A percentile compares a stretch with the other conserved stretches of the same genome.
These are phyloP conservation scores for Mycena leptocephala DNA, from an alignment of 768 basidiomycete species.

Conservation along the genomic window DNA sequence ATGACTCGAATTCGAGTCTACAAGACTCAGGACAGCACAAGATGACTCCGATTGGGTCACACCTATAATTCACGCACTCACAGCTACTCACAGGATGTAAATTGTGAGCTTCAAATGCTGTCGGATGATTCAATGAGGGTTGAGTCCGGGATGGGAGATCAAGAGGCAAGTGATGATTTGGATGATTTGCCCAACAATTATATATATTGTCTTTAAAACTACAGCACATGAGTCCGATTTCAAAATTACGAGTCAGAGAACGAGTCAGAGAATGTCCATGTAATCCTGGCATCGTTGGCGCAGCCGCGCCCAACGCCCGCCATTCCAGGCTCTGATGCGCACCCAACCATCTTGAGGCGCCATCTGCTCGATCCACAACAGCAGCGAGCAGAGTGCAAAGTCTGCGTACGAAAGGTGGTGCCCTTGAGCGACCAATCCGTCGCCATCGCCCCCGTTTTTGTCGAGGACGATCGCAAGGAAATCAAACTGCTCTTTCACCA, in stretches of 20 bases:
- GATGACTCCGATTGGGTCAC: no score
- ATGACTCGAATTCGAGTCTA: no score
- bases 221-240: no score
- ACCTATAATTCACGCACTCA: no score
- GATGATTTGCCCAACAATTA: no score
- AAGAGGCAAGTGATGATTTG: no score
- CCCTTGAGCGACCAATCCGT: slow-evolving; percentile 65
- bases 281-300: slow-evolving; percentile 61
- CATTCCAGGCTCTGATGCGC: slow-evolving; percentile 64
- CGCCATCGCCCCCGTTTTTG: slow-evolving; percentile 62
- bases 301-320: slow-evolving; percentile 64
- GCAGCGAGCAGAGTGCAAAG: slow-evolving; percentile 66
- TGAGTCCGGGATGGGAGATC: no score
- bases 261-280: slow-evolving; percentile 62
- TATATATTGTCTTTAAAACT: no score
- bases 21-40: no score
- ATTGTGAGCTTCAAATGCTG: no score
- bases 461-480: slow-evolving; percentile 62
- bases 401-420: slow-evolving; percentile 68
- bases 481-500: slow-evolving; percentile 63
- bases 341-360: slow-evolving; percentile 69
- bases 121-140: no score
- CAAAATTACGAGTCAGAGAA: slow-evolving; percentile 50
- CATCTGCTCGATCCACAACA: slow-evolving; percentile 69
- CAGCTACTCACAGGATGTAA: no score